Evolutionary conservation across 345 rosid species (phyloP).

Genomic region (Eucalyptus brandiana): DNA sequence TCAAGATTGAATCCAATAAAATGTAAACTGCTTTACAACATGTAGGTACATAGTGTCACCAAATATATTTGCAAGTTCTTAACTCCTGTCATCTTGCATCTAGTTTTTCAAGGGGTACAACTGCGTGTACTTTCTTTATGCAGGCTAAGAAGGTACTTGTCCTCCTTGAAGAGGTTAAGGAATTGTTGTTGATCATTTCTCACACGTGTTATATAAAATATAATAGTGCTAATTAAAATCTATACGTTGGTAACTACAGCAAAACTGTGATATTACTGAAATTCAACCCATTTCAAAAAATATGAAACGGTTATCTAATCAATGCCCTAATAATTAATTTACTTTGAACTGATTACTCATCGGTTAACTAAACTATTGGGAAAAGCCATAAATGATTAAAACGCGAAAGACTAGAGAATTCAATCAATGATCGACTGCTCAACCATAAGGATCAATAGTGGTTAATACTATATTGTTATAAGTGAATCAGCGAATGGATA

Average conservation of each 20-base stretch:
- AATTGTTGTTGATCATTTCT: background rate
- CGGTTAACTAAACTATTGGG: no score
- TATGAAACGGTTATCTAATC: no score
- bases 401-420: no score
- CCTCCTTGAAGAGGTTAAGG: background rate
- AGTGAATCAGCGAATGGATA: no score
- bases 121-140: background rate
- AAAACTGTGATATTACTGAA: background rate
- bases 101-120: background rate
- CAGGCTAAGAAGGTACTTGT: background rate
- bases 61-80: background rate
- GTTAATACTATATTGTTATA: no score
- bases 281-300: no score
- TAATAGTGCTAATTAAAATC: background rate
- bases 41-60: background rate
- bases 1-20: background rate
- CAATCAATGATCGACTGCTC: no score
- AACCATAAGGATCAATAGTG: no score
- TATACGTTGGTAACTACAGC: background rate
- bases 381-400: no score
- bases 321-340: no score
- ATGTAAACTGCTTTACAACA: background rate
- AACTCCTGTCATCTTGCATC: background rate
- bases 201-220: background rate
- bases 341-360: no score